phyloP scores from a whole-genome alignment of 176 grass and related monocot species.

The Carex kokanica region DNA sequence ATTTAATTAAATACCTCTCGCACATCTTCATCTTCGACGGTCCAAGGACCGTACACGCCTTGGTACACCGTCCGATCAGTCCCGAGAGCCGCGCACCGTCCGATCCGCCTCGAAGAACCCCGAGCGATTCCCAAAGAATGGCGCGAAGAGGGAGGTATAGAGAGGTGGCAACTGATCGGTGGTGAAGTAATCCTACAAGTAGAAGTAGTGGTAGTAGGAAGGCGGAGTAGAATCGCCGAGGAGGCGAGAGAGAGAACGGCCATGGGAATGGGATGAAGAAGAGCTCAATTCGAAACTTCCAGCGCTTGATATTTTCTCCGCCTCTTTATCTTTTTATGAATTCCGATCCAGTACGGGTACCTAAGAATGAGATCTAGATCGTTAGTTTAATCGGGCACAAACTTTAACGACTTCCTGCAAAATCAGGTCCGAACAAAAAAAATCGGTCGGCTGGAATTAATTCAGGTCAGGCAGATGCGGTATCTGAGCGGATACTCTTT shows the following conservation, averaged over 20 bases:
- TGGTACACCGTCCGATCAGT: constrained; percentile 51
- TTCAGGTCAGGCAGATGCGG: too few species aligned
- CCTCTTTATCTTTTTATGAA: neutral
- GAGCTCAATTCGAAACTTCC: neutral
- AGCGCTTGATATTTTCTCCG: neutral
- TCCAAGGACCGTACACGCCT: constrained; percentile 72
- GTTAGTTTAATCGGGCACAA: too few species aligned
- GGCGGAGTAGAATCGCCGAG: neutral
- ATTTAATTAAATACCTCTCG: constrained; percentile 36
- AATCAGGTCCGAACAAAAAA: too few species aligned
- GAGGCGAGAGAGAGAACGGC: neutral
- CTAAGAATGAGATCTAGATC: too few species aligned
- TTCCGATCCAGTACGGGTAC: too few species aligned
- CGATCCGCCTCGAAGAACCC: constrained; percentile 19
- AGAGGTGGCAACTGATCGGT: neutral
- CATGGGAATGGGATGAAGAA: neutral
- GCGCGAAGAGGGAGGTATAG: neutral
- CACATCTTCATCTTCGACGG: constrained; percentile 62
- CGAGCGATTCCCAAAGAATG: neutral
- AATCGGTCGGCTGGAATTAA: too few species aligned
- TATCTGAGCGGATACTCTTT: too few species aligned
- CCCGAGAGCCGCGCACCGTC: constrained; percentile 8
- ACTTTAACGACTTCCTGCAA: too few species aligned
- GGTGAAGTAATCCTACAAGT: neutral
- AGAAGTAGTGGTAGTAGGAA: neutral